A percentile compares a stretch with the other conserved stretches of the same genome.
Conservation (phyloP, 208 protist species). For the Leptomonas pyrrhocoris region DNA sequence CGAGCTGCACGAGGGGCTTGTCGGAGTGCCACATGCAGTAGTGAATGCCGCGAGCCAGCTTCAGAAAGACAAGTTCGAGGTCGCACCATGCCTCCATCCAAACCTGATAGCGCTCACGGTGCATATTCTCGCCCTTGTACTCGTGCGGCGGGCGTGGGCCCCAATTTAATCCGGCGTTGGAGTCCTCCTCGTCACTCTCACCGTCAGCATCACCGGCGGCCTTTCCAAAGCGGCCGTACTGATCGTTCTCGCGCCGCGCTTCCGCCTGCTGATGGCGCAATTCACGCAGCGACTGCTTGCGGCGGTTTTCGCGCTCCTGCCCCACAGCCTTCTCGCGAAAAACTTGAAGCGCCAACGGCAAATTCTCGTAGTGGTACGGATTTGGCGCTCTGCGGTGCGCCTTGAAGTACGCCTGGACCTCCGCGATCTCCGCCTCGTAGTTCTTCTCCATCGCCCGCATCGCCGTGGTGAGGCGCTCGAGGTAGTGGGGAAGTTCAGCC, state of each 20-base stretch:
- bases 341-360: slow-evolving; percentile 43
- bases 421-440: slow-evolving; percentile 43
- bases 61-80: slow-evolving; percentile 81
- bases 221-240: slow-evolving; percentile 43
- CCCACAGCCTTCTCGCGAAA: slow-evolving; percentile 43
- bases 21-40: slow-evolving; percentile 94
- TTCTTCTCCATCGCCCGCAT: slow-evolving; percentile 54
- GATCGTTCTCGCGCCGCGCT: slow-evolving; percentile 37
- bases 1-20: slow-evolving; percentile 90
- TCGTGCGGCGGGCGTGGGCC: slow-evolving; percentile 34
- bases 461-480: slow-evolving; percentile 47
- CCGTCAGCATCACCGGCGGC: slow-evolving; percentile 16
- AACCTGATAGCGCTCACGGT: slow-evolving; percentile 52
- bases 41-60: slow-evolving; percentile 83
- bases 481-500: slow-evolving; percentile 69
- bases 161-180: slow-evolving; percentile 6
- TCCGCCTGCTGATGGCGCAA: slow-evolving; percentile 37
- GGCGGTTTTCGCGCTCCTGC: slow-evolving; percentile 38
- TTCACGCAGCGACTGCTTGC: slow-evolving; percentile 39
- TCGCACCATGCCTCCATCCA: slow-evolving; percentile 80
- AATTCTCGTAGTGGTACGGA: slow-evolving; percentile 70
- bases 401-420: slow-evolving; percentile 46
- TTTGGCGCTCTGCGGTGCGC: slow-evolving; percentile 44
- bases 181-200: slow-evolving; percentile 38
- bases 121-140: slow-evolving; percentile 34